phyloP scores from a whole-genome alignment of 176 grass and related monocot genomes.

The Rhynchospora breviuscula region DNA sequence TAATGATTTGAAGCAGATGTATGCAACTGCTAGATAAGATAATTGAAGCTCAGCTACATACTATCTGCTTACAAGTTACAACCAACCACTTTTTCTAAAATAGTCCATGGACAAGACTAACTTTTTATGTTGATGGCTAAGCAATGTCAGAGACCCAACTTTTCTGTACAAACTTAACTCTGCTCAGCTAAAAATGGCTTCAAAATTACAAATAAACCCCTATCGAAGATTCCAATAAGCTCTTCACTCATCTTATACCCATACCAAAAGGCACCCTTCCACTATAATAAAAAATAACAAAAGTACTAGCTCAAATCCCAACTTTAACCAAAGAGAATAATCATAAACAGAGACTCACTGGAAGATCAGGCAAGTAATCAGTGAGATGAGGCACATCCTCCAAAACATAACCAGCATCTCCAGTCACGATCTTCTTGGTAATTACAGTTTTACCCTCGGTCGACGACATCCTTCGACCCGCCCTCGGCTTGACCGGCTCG shows the following conservation, averaged over 20 bases:
- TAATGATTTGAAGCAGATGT: too few species aligned
- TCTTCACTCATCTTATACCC: neutral
- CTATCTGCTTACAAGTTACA: neutral
- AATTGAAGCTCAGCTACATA: neutral
- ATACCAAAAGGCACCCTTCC: neutral
- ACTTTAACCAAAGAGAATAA: neutral
- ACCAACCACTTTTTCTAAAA: neutral
- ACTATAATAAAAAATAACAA: neutral
- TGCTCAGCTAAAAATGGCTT: neutral
- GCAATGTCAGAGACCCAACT: neutral
- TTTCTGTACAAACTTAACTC: neutral
- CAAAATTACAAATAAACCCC: neutral
- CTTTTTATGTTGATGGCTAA: neutral
- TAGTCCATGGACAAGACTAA: neutral
- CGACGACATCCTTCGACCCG: conserved; percentile 7
- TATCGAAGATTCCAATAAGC: neutral
- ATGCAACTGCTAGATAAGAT: too few species aligned
- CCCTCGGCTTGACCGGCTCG: neutral
- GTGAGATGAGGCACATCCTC: conserved; percentile 94
- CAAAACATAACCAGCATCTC: conserved; percentile 74
- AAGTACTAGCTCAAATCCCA: neutral
- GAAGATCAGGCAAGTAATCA: conserved; percentile 67
- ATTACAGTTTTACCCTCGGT: conserved; percentile 31
- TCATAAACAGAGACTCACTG: conserved; percentile 41
- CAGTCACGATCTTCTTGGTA: conserved; percentile 59